Base-by-base conservation (phyloP, 2,329 filamentous ascomycete species). In the Tothia fuscella region DNA sequence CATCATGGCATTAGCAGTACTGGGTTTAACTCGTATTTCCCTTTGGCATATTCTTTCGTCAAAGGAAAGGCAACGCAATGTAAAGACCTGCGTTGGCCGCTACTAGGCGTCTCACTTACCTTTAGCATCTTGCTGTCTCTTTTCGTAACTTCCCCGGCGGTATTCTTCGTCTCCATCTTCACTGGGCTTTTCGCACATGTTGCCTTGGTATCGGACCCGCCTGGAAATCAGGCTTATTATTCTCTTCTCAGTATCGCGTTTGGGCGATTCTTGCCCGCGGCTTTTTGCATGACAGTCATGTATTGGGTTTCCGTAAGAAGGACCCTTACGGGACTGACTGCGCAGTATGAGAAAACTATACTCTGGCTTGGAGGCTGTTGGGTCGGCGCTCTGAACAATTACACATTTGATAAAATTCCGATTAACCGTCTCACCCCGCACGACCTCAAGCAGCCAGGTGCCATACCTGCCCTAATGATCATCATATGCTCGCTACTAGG, bases 341-440 rank as follows among this genome's bases (percentile, higher is more conserved):
- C 88, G 0, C 89, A 94, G 56, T 53, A 94, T 32, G 89, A 94
- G 55, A 95, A 93, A 67, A 84, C 86, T 0, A 62, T 96, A 3
- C 69, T 96, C 21, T 96, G 87, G 82, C 68, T 98, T 1, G 88
- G 88, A 1, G 80, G 78, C 6, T 87, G 82, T 55, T 98, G 93
- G 82, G 76, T 95, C 29, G 91, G 88, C 13, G 80, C 85, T 1
- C 64, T 98, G 50, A 89, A 89, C 54, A 96, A 96, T 62, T 93
- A 95, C 61, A 96, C 91, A 0, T 85, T 98, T 54, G 82, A 86
- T 52, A 82, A 84, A 62, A 95, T 98, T 47, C 91, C 91, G 0
- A 91, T 98, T 49, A 78, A 87, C 59, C 80, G 91, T 2, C 71
- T 98, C n/a, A 96, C 84, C 6, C 78, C 80, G 0, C 86, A 93